These are phyloP conservation scores for Scleromitrula shiraiana DNA, from an alignment of 2,329 filamentous ascomycete species.

Conservation along the genomic window DNA sequence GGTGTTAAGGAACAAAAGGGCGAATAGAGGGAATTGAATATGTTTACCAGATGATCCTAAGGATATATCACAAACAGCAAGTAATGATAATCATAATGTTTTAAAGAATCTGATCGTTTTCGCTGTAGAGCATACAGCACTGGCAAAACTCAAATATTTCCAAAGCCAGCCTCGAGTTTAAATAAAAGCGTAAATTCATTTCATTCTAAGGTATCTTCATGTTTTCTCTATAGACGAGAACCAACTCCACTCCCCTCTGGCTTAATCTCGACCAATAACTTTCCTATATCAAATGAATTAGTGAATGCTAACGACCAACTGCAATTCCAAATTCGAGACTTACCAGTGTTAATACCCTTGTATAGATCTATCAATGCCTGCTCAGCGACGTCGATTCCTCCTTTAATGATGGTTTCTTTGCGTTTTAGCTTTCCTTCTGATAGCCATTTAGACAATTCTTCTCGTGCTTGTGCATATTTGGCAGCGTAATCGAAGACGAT, in stretches of 20 bases:
- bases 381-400: constrained; percentile 58
- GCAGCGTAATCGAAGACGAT: constrained; percentile 61
- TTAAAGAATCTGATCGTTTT: no score
- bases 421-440: constrained; percentile 63
- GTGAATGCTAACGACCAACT: background rate
- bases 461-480: constrained; percentile 48
- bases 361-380: constrained; percentile 57
- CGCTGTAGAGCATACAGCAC: no score
- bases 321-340: background rate
- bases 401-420: constrained; percentile 62
- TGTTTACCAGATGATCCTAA: no score
- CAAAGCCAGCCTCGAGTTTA: no score
- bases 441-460: constrained; percentile 60
- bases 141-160: no score
- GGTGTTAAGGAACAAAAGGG: no score
- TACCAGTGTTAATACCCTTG: constrained; percentile 61
- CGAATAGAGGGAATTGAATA: no score
- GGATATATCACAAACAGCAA: no score
- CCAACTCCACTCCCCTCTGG: constrained; percentile 12
- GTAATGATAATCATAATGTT: no score
- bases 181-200: no score
- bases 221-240: constrained; percentile 11
- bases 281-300: constrained; percentile 23
- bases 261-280: constrained; percentile 51
- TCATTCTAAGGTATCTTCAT: no score